These are phyloP conservation scores for Pestalotiopsis fici DNA, from an alignment of 2,329 filamentous ascomycete species.

Conservation along the genomic window DNA sequence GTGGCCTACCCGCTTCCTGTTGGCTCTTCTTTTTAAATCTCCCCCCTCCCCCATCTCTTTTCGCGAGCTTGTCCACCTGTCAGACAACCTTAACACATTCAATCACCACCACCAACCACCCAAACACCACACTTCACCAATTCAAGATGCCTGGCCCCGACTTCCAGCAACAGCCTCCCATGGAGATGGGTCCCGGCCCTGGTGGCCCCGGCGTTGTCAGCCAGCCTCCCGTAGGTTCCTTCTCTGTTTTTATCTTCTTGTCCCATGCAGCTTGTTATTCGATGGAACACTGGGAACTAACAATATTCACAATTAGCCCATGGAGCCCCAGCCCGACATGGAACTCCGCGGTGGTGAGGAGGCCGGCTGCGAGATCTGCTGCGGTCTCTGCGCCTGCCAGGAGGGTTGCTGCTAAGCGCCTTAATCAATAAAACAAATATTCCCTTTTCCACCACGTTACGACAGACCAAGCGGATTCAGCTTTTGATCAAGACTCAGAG, in stretches of 20 bases:
- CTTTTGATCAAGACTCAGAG: background rate
- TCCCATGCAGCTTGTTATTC: background rate
- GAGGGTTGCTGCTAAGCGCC: constrained; percentile 41
- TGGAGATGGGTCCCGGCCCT: constrained; percentile 31
- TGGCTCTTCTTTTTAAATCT: background rate
- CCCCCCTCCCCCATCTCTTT: background rate
- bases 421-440: background rate
- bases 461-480: background rate
- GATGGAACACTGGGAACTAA: constrained; percentile 3
- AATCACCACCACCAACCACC: background rate
- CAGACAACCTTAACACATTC: background rate
- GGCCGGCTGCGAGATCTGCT: constrained; percentile 47
- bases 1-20: background rate
- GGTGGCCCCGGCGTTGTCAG: constrained; percentile 35
- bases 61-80: background rate
- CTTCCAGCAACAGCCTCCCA: constrained; percentile 44
- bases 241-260: background rate
- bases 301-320: background rate
- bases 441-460: background rate
- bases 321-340: constrained; percentile 44
- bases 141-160: constrained; percentile 41
- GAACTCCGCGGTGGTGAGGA: constrained; percentile 45
- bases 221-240: constrained; percentile 41
- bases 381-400: constrained; percentile 45
- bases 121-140: background rate